Conservation (phyloP, 495 filamentous ascomycete species). For the Talaromyces proteolyticus region DNA sequence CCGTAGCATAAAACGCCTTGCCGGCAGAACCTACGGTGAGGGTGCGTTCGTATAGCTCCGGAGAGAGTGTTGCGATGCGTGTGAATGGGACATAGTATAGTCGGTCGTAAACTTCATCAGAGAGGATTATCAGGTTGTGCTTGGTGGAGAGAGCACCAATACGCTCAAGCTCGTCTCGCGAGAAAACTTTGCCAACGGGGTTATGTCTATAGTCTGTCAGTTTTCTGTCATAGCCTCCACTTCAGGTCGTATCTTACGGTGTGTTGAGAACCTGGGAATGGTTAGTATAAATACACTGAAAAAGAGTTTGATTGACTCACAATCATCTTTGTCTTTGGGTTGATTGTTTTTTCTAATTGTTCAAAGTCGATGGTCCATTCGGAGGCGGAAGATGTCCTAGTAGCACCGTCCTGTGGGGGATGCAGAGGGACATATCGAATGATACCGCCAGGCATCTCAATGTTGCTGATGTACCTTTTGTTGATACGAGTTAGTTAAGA, state of each 20-base stretch:
- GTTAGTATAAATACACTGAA: conserved; percentile 9
- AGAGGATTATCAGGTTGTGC: conserved; percentile 90
- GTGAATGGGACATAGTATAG: conserved; percentile 95
- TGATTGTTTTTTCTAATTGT: conserved; percentile 80
- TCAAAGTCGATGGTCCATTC: conserved; percentile 87
- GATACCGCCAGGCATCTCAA: conserved; percentile 93
- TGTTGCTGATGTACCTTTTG: conserved; percentile 91
- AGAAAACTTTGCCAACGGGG: conserved; percentile 93
- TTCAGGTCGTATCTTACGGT: conserved; percentile 24
- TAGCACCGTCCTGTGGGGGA: conserved; percentile 78
- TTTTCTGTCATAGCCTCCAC: background rate
- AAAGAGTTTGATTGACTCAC: conserved; percentile 56
- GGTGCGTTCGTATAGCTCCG: conserved; percentile 79
- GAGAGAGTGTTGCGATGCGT: conserved; percentile 79
- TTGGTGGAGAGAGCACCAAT: conserved; percentile 91
- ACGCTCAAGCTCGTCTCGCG: conserved; percentile 68
- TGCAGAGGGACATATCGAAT: conserved; percentile 91
- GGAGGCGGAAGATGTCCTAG: conserved; percentile 70
- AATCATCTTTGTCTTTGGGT: conserved; percentile 85
- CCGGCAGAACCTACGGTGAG: conserved; percentile 92
- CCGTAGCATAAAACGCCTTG: conserved; percentile 97
- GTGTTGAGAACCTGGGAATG: conserved; percentile 36
- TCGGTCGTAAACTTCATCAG: conserved; percentile 93
- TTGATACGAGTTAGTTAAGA: too few species aligned
- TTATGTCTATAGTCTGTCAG: conserved; percentile 58